Percentiles rank a stretch among this genome's conserved stretches.
Evolutionary conservation across 2,329 filamentous ascomycete species (phyloP).

Genomic region (Metarhizium humberi): DNA sequence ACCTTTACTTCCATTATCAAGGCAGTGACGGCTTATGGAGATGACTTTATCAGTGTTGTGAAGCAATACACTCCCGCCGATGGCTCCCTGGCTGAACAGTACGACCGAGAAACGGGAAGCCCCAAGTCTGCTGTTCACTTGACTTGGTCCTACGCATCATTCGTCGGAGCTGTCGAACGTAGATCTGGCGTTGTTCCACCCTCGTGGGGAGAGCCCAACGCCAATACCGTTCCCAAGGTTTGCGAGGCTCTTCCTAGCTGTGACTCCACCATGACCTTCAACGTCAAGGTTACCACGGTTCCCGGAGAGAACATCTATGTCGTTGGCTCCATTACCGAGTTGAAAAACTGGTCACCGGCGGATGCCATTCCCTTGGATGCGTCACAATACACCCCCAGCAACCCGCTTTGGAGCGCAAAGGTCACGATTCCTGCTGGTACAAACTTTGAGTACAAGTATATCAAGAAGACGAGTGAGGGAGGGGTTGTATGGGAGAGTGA

Average conservation of each 20-base stretch:
- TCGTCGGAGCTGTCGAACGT: slow-evolving; percentile 49
- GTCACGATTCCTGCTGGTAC: slow-evolving; percentile 42
- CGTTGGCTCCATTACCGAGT: slow-evolving; percentile 27
- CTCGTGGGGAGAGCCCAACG: slow-evolving; percentile 35
- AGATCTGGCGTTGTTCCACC: slow-evolving; percentile 42
- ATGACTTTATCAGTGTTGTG: slow-evolving; percentile 51
- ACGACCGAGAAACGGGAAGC: slow-evolving; percentile 36
- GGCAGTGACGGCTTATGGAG: slow-evolving; percentile 48
- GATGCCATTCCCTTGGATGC: slow-evolving; percentile 41
- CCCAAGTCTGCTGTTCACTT: slow-evolving; percentile 55
- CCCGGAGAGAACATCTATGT: slow-evolving; percentile 12
- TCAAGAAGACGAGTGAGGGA: slow-evolving; percentile 42
- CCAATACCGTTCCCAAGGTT: slow-evolving; percentile 10
- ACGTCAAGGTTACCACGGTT: slow-evolving; percentile 8
- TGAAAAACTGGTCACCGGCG: slow-evolving; percentile 24
- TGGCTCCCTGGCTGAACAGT: slow-evolving; percentile 60
- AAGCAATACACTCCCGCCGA: slow-evolving; percentile 49
- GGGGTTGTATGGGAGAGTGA: slow-evolving; percentile 50
- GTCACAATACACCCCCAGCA: slow-evolving; percentile 40
- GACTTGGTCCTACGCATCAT: slow-evolving; percentile 65
- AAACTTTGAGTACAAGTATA: slow-evolving; percentile 51
- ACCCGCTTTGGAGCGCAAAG: slow-evolving; percentile 45
- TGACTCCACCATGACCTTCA: slow-evolving; percentile 15
- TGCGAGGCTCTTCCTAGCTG: slow-evolving; percentile 15
- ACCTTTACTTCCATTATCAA: slow-evolving; percentile 46